Conservation (phyloP, 441 rosid genomes). For the Croton setiger region DNA sequence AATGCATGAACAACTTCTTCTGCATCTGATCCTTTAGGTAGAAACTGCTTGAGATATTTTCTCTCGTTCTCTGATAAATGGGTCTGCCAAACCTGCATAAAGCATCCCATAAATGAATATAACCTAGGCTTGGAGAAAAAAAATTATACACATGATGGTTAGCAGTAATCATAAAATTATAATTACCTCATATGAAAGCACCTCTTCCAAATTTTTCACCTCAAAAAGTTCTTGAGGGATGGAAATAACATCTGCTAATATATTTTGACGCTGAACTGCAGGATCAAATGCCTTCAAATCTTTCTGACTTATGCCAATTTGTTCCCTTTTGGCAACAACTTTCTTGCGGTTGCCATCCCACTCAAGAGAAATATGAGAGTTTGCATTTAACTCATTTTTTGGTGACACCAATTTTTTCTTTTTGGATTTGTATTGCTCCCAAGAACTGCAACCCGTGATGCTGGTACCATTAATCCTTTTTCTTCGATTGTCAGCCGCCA, state of each 20-base stretch:
- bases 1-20: constrained; percentile 60
- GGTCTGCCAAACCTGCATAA: constrained; percentile 66
- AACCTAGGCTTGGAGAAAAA: constrained; percentile 8
- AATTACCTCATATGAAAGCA: constrained; percentile 75
- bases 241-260: constrained; percentile 63
- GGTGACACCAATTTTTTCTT: constrained; percentile 53
- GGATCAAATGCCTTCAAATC: constrained; percentile 59
- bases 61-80: constrained; percentile 72
- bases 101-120: constrained; percentile 18
- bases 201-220: constrained; percentile 56
- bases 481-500: constrained; percentile 89
- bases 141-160: constrained; percentile 13
- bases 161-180: neutral
- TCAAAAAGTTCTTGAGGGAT: constrained; percentile 71
- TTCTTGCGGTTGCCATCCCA: constrained; percentile 62
- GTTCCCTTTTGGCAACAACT: constrained; percentile 86
- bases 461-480: constrained; percentile 67
- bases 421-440: constrained; percentile 60
- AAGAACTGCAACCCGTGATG: constrained; percentile 47
- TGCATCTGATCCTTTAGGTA: constrained; percentile 58
- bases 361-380: constrained; percentile 72
- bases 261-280: constrained; percentile 35
- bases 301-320: constrained; percentile 68
- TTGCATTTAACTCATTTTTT: constrained; percentile 43
- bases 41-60: constrained; percentile 65